Evolutionary conservation across 2,329 filamentous ascomycete species (phyloP).

Genomic region (Lecanicillium sp.): DNA sequence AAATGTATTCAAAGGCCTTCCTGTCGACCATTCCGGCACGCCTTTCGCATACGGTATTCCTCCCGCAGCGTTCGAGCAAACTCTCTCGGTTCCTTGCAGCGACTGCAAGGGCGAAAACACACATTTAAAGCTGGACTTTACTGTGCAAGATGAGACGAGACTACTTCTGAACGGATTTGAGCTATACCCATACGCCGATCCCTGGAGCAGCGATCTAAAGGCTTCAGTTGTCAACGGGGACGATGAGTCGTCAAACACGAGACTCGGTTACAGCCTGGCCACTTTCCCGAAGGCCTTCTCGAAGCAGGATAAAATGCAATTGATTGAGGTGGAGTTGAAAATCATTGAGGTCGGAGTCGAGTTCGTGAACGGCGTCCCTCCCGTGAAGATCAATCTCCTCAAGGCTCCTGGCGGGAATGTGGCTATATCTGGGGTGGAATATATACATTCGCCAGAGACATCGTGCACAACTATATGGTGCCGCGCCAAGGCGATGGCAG

Average conservation of each 20-base stretch:
- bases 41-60: conserved; percentile 30
- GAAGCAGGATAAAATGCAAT: conserved; percentile 44
- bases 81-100: conserved; percentile 46
- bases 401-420: conserved; percentile 51
- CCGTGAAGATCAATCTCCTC: conserved; percentile 56
- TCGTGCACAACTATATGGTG: conserved; percentile 46
- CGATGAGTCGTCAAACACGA: conserved; percentile 29
- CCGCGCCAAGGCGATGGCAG: conserved; percentile 36
- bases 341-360: conserved; percentile 54
- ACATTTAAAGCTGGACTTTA: conserved; percentile 49
- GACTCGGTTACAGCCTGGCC: conserved; percentile 45
- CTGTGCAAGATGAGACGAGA: conserved; percentile 40
- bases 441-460: conserved; percentile 25
- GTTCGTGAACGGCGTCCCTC: conserved; percentile 48
- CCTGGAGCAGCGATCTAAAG: conserved; percentile 36
- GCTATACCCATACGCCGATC: conserved; percentile 50
- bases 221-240: conserved; percentile 41
- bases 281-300: conserved; percentile 39
- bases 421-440: conserved; percentile 45
- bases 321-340: conserved; percentile 50
- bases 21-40: conserved; percentile 25
- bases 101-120: conserved; percentile 44
- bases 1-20: conserved; percentile 36
- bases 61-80: conserved; percentile 28
- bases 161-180: conserved; percentile 55